Base-by-base conservation (phyloP, 306 rosid genomes). In the Fagus sylvatica region DNA sequence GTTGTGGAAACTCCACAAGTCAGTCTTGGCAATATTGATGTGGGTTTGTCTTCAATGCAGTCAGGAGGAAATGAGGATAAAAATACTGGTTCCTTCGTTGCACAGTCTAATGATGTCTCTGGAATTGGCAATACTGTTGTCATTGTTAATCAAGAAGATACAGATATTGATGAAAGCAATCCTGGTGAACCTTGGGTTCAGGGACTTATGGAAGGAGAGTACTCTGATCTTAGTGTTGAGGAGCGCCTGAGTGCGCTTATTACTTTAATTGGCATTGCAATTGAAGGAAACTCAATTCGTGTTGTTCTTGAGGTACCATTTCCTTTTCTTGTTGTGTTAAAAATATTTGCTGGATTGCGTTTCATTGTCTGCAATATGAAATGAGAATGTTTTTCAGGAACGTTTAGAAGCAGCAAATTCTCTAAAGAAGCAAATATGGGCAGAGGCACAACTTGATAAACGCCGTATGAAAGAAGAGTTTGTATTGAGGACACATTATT, bases 391-490 rank as follows among this genome's bases (percentile, higher is more conserved):
- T 69, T 82, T 82, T 81, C 93, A 92, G 97, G 97, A 88, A 55
- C 95, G 93, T 78, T 81, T 92, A 49, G 97, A 92, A 78, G 93
- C 95, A 8, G 97, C 93, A 83, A 90, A 87, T 85, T 80, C 89
- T 76, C 83, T 90, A 62, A 92, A 86, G 81, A 92, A 92, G 86
- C 93, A 88, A 79, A 84, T 92, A 84, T 90, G 88, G 97, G 87
- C 91, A 17, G 95, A 88, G 72, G 82, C 84, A 59, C 92, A 88
- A 83, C 83, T 88, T 71, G 97, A 87, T 82, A 90, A 87, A 82
- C 89, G 91, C 3, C 91, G 91, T 22, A 56, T 74, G 59, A 92
- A 87, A 81, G 96, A 92, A 42, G 92, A 88, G 43, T 53, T 4
- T 78, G 66, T 84, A 68, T 61, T 66, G 73, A 90, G 84, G 84